Percentiles rank a stretch among this genome's conserved stretches.
phyloP scores from a whole-genome alignment of 805 yeast species.

The Starmerella roubikii region DNA sequence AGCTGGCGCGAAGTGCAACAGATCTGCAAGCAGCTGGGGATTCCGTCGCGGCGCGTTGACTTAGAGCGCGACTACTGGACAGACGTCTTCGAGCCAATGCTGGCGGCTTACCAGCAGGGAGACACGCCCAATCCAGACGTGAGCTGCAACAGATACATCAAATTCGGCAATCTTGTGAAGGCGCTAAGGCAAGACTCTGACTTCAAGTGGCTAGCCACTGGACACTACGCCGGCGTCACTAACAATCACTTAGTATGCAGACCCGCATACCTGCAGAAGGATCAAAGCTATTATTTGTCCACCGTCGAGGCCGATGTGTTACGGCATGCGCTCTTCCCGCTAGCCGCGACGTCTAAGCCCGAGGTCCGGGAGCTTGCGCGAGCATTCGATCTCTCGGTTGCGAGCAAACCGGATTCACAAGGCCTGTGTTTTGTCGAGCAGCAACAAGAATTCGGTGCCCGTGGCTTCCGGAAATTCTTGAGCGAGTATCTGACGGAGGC shows the following conservation, averaged over 20 bases:
- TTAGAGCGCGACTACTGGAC: slow-evolving; percentile 89
- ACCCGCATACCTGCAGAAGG: slow-evolving; percentile 41
- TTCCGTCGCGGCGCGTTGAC: slow-evolving; percentile 63
- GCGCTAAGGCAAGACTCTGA: slow-evolving; percentile 13
- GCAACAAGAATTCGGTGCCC: slow-evolving; percentile 29
- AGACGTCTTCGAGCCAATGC: slow-evolving; percentile 86
- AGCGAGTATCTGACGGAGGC: slow-evolving; percentile 56
- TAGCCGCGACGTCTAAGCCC: slow-evolving; percentile 66
- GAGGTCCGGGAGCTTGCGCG: slow-evolving; percentile 57
- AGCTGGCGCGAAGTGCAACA: slow-evolving; percentile 78
- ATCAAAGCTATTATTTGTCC: slow-evolving; percentile 83
- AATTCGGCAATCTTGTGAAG: slow-evolving; percentile 66
- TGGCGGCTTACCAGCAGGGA: slow-evolving; percentile 55
- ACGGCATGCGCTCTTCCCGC: slow-evolving; percentile 51
- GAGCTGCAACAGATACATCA: slow-evolving; percentile 69
- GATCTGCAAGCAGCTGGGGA: slow-evolving; percentile 45
- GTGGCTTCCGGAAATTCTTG: slow-evolving; percentile 50
- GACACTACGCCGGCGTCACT: slow-evolving; percentile 28
- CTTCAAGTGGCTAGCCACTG: slow-evolving; percentile 76
- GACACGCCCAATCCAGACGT: slow-evolving; percentile 92
- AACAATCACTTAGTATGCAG: slow-evolving; percentile 16
- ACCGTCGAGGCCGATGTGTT: slow-evolving; percentile 41
- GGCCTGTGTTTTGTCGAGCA: slow-evolving; percentile 85
- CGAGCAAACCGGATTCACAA: slow-evolving; percentile 81
- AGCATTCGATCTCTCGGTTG: slow-evolving; percentile 37